Conservation (phyloP, 371 early-diverging fungal species). For the Neoconidiobolus thromboides region DNA sequence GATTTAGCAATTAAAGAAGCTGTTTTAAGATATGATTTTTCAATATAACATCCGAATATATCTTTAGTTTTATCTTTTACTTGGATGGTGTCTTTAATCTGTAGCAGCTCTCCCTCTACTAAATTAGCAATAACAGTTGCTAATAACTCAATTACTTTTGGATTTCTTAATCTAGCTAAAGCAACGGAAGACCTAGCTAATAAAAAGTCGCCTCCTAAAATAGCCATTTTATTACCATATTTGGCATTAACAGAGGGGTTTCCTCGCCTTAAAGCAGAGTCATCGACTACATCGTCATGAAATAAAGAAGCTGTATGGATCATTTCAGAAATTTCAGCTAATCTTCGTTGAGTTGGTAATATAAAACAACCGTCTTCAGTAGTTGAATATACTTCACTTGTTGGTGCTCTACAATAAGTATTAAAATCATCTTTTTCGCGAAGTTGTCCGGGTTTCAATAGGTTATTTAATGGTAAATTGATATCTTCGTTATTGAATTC, state of each 20-base stretch:
- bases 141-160: constrained; percentile 81
- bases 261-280: constrained; percentile 42
- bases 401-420: constrained; percentile 28
- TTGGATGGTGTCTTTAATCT: constrained; percentile 49
- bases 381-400: constrained; percentile 12
- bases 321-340: constrained; percentile 93
- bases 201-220: constrained; percentile 86
- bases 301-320: constrained; percentile 89
- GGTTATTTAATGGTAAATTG: background rate
- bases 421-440: constrained; percentile 17
- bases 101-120: constrained; percentile 94
- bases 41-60: constrained; percentile 72
- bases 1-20: constrained; percentile 87
- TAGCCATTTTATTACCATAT: constrained; percentile 94
- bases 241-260: constrained; percentile 56
- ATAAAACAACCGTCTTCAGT: constrained; percentile 22
- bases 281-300: constrained; percentile 89
- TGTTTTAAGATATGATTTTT: constrained; percentile 90
- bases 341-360: constrained; percentile 70
- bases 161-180: constrained; percentile 63
- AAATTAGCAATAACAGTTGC: constrained; percentile 82
- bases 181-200: constrained; percentile 83
- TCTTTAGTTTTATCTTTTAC: constrained; percentile 14
- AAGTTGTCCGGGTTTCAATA: background rate
- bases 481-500: background rate